Evolutionary conservation across 352 stramenopile genomes (phyloP), one percentile per base, ranked within the genome.

Genomic region (Halophytophthora polymorphica): DNA sequence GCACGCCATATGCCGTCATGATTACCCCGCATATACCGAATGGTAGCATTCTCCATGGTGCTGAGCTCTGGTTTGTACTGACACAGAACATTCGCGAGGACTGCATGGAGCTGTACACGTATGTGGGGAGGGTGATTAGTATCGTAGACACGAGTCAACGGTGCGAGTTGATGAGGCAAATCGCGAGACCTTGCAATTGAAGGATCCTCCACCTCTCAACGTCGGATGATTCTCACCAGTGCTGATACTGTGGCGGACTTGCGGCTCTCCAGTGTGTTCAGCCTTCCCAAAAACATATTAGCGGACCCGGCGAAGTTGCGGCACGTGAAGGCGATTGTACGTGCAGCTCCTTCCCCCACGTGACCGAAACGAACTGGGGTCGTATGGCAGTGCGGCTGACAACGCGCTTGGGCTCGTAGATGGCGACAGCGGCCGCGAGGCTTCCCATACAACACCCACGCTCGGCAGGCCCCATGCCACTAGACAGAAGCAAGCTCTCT

Each of bases 231-330:
- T 4, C 8, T 8, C 25, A 8, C 25, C 4, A 31, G 25, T 8
- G 25, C 25, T 31, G 25, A 4, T 31, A 8, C 25, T 31, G 25
- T n/a, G n/a, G n/a, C n/a, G n/a, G n/a, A n/a, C n/a, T n/a, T n/a
- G n/a, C n/a, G n/a, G n/a, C n/a, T n/a, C n/a, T n/a, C 15, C 33
- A 66, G 64, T 52, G 54, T 42, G 13, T 44, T 57, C 48, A 41
- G 47, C 21, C n/a, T 65, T 29, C 80, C 78, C 28, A 90, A 86
- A 50, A 88, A 90, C 61, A 73, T 93, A n/a, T 56, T 93, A 13
- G 75, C 81, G 0, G 81, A 93, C 33, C 53, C 65, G 13, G 69
- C 56, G 19, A 92, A 90, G 38, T 52, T 92, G 7, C 78, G 79
- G 10, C 66, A 86, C 19, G 39, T 92, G 22, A 91, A 91, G 64